These are phyloP conservation scores for Lepidium campestre DNA, from an alignment of 441 rosid species.

Conservation along the genomic window DNA sequence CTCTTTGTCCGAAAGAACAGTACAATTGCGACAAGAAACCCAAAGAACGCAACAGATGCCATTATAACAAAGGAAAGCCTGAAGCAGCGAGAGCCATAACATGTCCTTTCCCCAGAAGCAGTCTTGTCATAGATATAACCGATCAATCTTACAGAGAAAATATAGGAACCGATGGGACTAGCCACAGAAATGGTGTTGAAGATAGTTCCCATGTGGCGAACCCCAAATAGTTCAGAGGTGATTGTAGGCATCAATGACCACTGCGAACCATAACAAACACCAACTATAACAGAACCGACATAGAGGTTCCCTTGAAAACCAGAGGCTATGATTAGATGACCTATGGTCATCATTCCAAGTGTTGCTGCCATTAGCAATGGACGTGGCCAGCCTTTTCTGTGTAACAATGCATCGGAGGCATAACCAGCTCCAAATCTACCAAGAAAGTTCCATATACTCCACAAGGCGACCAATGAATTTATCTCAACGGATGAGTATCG, in stretches of 20 bases:
- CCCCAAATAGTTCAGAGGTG: slow-evolving; percentile 60
- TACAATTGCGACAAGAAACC: slow-evolving; percentile 50
- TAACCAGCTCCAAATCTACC: slow-evolving; percentile 66
- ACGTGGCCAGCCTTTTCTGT: slow-evolving; percentile 44
- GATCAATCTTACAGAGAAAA: slow-evolving; percentile 64
- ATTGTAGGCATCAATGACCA: slow-evolving; percentile 83
- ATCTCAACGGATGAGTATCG: slow-evolving; percentile 46
- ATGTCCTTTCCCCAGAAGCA: slow-evolving; percentile 43
- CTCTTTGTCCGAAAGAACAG: slow-evolving; percentile 51
- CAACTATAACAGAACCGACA: slow-evolving; percentile 51
- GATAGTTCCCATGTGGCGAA: slow-evolving; percentile 64
- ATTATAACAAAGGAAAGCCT: slow-evolving; percentile 63
- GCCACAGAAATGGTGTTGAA: slow-evolving; percentile 70
- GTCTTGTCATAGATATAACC: slow-evolving; percentile 61
- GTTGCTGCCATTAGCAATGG: slow-evolving; percentile 59
- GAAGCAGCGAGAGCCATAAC: slow-evolving; percentile 65
- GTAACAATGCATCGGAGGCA: slow-evolving; percentile 48
- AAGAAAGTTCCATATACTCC: slow-evolving; percentile 71
- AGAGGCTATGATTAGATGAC: slow-evolving; percentile 47
- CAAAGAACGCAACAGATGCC: slow-evolving; percentile 54
- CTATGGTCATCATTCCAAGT: slow-evolving; percentile 41
- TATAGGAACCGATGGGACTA: slow-evolving; percentile 65
- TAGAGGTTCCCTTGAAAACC: slow-evolving; percentile 51
- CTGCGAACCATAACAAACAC: slow-evolving; percentile 73
- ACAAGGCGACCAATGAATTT: slow-evolving; percentile 45